Percentiles rank a stretch among this genome's conserved stretches.
These are phyloP conservation scores for Onygenales sp. DNA, from an alignment of 2,329 filamentous ascomycete species.

Conservation along the genomic window DNA sequence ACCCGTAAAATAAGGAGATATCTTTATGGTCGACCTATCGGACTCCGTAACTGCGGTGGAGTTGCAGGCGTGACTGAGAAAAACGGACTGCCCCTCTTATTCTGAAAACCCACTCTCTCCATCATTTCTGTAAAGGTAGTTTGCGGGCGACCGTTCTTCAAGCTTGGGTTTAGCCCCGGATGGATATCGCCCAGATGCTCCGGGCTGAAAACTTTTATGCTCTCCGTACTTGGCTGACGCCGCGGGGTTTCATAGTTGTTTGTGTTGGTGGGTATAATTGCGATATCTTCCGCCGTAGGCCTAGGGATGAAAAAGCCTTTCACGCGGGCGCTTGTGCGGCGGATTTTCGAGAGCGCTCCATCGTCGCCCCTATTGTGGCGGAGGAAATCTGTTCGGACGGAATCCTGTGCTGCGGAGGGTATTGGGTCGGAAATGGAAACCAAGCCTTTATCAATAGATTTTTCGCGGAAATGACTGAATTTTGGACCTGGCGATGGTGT, in stretches of 20 bases:
- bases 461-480: conserved; percentile 19
- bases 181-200: conserved; percentile 17
- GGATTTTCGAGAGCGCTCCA: conserved; percentile 19
- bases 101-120: conserved; percentile 25
- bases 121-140: conserved; percentile 31
- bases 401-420: conserved; percentile 28
- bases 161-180: conserved; percentile 20
- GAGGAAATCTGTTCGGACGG: conserved; percentile 36
- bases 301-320: conserved; percentile 26
- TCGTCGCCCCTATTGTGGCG: conserved; percentile 16
- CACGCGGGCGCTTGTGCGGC: conserved; percentile 27
- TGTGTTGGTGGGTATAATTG: conserved; percentile 21
- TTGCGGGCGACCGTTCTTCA: conserved; percentile 19
- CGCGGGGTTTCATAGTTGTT: conserved; percentile 14
- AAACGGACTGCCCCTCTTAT: conserved; percentile 18
- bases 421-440: conserved; percentile 35
- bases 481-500: conserved; percentile 13
- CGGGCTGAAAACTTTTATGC: conserved; percentile 39
- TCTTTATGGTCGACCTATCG: neutral
- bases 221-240: conserved; percentile 29
- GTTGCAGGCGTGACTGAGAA: conserved; percentile 19
- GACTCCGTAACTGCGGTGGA: neutral
- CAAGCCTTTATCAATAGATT: conserved; percentile 22
- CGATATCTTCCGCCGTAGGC: conserved; percentile 4
- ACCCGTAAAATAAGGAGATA: too few species aligned